Evolutionary conservation across 2,329 filamentous ascomycete genomes (phyloP).

Genomic region (Cladosporium sp.): DNA sequence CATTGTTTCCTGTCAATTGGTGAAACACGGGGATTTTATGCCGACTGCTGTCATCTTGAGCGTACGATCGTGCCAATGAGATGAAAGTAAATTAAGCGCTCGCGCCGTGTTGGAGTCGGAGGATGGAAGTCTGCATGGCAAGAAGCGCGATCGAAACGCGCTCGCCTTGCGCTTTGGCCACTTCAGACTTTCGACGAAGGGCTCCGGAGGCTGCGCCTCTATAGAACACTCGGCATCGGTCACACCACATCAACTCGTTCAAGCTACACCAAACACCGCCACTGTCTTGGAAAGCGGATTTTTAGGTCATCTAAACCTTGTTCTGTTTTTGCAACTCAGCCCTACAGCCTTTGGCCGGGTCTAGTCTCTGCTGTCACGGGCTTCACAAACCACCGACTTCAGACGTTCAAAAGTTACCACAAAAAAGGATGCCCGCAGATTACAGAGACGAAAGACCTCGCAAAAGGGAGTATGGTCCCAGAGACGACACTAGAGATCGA

Average conservation of each 20-base stretch:
- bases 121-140: neutral
- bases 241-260: neutral
- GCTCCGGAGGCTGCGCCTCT: neutral
- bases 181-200: neutral
- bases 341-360: neutral
- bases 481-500: constrained; percentile 12
- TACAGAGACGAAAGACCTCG: neutral
- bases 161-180: neutral
- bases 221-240: neutral
- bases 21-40: neutral
- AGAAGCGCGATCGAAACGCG: neutral
- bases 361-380: neutral
- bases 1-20: neutral
- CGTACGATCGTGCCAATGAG: constrained; percentile 5
- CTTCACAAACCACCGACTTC: neutral
- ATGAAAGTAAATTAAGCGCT: constrained; percentile 2
- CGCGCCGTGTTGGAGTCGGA: neutral
- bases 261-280: neutral
- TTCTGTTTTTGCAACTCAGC: neutral
- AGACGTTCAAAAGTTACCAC: neutral
- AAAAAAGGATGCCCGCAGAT: neutral
- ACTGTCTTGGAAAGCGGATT: neutral
- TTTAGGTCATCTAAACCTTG: neutral
- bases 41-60: neutral
- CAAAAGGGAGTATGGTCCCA: constrained; percentile 11